Base-by-base conservation (phyloP, 169 alveolate species). In the Eimeria acervulina region DNA sequence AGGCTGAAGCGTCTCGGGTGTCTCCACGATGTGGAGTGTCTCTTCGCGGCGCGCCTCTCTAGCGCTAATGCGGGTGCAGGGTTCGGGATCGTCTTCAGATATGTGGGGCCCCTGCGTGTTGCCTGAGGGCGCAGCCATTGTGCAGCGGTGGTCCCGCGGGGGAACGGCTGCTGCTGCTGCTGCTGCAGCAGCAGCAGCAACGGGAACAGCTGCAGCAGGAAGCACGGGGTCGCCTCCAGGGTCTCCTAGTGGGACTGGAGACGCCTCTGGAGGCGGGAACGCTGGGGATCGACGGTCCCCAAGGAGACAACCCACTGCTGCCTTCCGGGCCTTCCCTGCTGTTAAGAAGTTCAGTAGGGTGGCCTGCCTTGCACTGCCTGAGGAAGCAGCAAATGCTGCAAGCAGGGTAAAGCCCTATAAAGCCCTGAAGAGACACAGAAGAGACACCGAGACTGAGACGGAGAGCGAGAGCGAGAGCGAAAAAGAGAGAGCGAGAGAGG, bases 121-220 rank as follows among this genome's bases (percentile, higher is more conserved):
- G 91, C 91, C 91, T 19, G 76, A 83, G n/a, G 91, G 91, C 59
- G 8, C 66, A 33, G 74, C 91, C 31, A 15, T 83, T 47, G 91
- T 83, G 51, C 74, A 44, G 59, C 91, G 91, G 51, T 83, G 72
- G 74, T 47, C 61, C 66, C 36, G 89, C 26, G 36, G 89, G 1
- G 81, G 81, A 33, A 36, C 31, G 31, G 47, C 51, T 70, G 81
- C 40, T 33, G 81, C 51, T 70, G 81, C 7, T 70, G 81, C 51
- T 33, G 47, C 81, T 31, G 81, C 81, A 21, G 1, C 81, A 12
- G 47, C 81, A 33, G 76, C 76, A 66, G 17, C 76, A 2, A 6
- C 42, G 1, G 68, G n/a, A 15, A 6, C 74, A 21, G 15, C 74
- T 17, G 28, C 81, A 70, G 81, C 81, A 70, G 81, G 51, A 70